Percentiles rank a stretch among this genome's conserved stretches.
Conservation (phyloP, 1,139 yeast species). For the Pichia sp. region DNA sequence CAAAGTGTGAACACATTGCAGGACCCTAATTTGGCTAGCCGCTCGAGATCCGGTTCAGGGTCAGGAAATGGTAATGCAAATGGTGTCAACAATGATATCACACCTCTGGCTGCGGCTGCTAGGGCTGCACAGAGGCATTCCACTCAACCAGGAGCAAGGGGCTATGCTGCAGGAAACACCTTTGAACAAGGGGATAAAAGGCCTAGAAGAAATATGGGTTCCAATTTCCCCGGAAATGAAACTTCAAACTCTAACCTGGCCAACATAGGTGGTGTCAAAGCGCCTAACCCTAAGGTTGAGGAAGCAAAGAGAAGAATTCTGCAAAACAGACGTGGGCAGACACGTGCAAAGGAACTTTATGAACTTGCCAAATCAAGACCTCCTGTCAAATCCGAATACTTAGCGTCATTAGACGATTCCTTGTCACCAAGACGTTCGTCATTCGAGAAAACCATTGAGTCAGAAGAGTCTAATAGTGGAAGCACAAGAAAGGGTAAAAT, state of each 20-base stretch:
- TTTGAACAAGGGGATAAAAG: not conserved
- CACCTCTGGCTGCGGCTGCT: conserved; percentile 28
- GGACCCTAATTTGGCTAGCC: conserved; percentile 6
- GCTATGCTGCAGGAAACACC: not conserved
- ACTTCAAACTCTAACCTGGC: not conserved
- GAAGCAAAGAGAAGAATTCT: conserved; percentile 18
- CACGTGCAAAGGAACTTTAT: conserved; percentile 37
- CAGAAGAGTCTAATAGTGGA: not conserved
- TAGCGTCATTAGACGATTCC: conserved; percentile 13
- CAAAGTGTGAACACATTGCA: conserved; percentile 3
- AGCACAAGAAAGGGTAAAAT: conserved; percentile 10
- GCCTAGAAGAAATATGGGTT: conserved; percentile 2
- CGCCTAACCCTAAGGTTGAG: conserved; percentile 20
- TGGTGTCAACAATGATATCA: not conserved
- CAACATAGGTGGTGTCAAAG: conserved; percentile 10
- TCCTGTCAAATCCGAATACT: conserved; percentile 14
- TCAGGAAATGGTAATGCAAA: not conserved
- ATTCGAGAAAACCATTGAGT: conserved; percentile 41
- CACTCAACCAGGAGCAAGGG: conserved; percentile 5
- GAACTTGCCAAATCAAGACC: conserved; percentile 36
- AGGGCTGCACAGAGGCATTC: conserved; percentile 26
- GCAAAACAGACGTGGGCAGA: conserved; percentile 30
- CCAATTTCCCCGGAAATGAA: not conserved
- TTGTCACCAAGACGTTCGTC: conserved; percentile 40
- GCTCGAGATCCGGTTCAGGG: conserved; percentile 14